Evolutionary conservation across 495 filamentous ascomycete species (phyloP).

Genomic region (Aspergillus ostianus): DNA sequence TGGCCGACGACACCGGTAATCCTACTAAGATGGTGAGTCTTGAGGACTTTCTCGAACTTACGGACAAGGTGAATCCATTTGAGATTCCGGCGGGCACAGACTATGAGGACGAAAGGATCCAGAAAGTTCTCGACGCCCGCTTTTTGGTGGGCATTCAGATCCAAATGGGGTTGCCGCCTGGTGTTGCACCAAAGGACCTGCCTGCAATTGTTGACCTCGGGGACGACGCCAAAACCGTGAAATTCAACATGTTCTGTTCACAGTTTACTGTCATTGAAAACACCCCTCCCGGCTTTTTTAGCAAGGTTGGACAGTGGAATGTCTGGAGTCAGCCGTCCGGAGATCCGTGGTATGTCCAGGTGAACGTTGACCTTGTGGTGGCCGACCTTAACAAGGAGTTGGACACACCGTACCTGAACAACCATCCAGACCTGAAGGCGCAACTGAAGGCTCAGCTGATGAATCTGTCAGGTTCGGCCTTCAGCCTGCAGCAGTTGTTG

Average conservation of each 20-base stretch:
- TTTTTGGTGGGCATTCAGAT: constrained; percentile 6
- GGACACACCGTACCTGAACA: constrained; percentile 7
- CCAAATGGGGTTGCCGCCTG: constrained; percentile 9
- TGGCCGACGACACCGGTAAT: constrained; percentile 1
- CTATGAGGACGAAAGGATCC: neutral
- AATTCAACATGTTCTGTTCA: constrained; percentile 12
- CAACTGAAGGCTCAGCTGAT: neutral
- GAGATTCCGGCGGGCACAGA: constrained; percentile 1
- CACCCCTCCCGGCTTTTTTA: neutral
- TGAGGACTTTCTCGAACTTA: constrained; percentile 7
- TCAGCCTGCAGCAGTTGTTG: constrained; percentile 14
- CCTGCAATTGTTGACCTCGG: constrained; percentile 9
- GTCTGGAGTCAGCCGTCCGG: neutral
- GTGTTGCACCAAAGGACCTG: neutral
- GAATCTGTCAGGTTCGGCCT: constrained; percentile 12
- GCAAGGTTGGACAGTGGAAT: too few relatives aligned
- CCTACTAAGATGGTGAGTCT: neutral
- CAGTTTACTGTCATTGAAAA: constrained; percentile 5
- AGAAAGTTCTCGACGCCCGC: neutral
- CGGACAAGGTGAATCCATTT: constrained; percentile 5
- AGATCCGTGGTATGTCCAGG: constrained; percentile 3
- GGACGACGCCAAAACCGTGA: neutral
- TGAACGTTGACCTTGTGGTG: constrained; percentile 2
- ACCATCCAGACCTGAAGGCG: constrained; percentile 1
- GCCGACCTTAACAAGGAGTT: constrained; percentile 8